These are phyloP conservation scores for Aspergillus panamensis DNA, from an alignment of 495 filamentous ascomycete species.

Conservation along the genomic window DNA sequence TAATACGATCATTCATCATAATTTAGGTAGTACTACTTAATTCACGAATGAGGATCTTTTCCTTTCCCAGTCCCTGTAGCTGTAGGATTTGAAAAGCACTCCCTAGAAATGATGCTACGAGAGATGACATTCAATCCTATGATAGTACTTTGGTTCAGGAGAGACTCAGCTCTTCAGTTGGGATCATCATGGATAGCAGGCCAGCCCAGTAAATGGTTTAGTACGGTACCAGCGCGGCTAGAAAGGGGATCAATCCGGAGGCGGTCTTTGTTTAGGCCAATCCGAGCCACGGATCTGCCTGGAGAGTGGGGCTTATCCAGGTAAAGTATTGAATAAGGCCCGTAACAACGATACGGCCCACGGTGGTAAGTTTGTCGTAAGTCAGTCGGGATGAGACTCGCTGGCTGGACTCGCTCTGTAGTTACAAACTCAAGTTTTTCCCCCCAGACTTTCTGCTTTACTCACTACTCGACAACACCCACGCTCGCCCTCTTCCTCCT, in stretches of 20 bases:
- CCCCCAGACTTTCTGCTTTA: slow-evolving; percentile 20
- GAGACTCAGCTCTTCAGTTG: not conserved
- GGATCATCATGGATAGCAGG: not conserved
- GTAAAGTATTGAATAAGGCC: slow-evolving; percentile 11
- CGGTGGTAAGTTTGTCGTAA: not conserved
- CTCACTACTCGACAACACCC: slow-evolving; percentile 30
- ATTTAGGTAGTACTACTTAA: not conserved
- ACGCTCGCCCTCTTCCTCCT: slow-evolving; percentile 28
- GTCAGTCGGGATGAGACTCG: slow-evolving; percentile 5
- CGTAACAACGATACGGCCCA: slow-evolving; percentile 6
- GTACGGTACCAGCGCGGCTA: slow-evolving; percentile 4
- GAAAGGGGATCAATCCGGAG: slow-evolving; percentile 15
- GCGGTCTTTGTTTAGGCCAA: slow-evolving; percentile 8
- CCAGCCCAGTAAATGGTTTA: not conserved
- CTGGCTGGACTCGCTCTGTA: slow-evolving; percentile 16
- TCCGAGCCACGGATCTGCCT: not conserved
- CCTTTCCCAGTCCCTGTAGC: no score
- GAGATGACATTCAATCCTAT: no score
- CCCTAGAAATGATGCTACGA: no score
- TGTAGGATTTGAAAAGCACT: no score
- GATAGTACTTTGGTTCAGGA: no score
- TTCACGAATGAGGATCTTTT: not conserved
- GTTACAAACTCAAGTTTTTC: slow-evolving; percentile 32
- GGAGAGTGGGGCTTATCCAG: slow-evolving; percentile 8
- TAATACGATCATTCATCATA: not conserved